These are phyloP conservation scores for Serendipita indica DNA, from an alignment of 768 basidiomycete species.

Conservation along the genomic window DNA sequence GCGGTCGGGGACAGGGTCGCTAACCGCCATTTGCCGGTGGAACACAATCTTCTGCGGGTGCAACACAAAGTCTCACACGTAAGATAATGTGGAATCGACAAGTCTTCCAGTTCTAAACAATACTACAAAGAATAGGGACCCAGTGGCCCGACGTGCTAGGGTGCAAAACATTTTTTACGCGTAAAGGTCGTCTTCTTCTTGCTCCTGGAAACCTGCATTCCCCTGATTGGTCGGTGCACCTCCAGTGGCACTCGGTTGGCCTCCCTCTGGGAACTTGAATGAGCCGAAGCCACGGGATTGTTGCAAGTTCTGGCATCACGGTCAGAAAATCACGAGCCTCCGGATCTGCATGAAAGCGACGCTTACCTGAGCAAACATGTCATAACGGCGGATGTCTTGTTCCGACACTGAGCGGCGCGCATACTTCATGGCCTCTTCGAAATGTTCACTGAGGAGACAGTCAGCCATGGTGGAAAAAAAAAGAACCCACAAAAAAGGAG, in stretches of 20 bases:
- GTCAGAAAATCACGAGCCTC: background rate
- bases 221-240: conserved; percentile 16
- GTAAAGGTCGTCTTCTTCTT: conserved; percentile 83
- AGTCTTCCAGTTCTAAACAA: too few relatives aligned
- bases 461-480: background rate
- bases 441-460: conserved; percentile 56
- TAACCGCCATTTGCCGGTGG: too few relatives aligned
- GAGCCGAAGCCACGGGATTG: conserved; percentile 86
- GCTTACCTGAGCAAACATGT: conserved; percentile 87
- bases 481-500: background rate
- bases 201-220: conserved; percentile 67
- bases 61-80: too few relatives aligned
- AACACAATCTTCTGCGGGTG: too few relatives aligned
- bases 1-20: background rate
- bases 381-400: conserved; percentile 91
- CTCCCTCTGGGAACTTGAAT: conserved; percentile 95
- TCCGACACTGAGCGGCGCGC: conserved; percentile 95
- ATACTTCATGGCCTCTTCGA: conserved; percentile 97
- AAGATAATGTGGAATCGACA: too few relatives aligned
- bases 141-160: too few relatives aligned
- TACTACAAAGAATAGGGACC: too few relatives aligned
- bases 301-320: conserved; percentile 55
- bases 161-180: conserved; percentile 50
- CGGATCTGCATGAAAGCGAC: conserved; percentile 9
- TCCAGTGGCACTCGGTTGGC: conserved; percentile 19